Conservation (phyloP, 2,329 filamentous ascomycete species). For the Blastomyces gilchristii region DNA sequence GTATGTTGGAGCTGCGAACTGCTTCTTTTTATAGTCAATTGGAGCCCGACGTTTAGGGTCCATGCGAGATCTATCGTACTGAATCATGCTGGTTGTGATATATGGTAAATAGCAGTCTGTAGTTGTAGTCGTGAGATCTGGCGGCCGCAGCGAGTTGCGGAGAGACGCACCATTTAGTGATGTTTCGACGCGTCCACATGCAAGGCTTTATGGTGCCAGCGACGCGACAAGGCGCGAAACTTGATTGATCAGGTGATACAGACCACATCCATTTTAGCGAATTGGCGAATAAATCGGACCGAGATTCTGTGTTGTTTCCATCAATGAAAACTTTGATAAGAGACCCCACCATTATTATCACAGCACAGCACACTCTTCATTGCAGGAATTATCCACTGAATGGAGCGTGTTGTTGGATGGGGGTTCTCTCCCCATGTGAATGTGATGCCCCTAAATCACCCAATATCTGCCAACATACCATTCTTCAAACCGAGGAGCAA, state of each 20-base stretch:
- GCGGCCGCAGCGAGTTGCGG: not conserved
- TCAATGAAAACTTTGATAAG: not conserved
- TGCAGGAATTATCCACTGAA: not conserved
- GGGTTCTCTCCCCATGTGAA: not conserved
- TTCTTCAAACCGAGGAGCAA: not conserved
- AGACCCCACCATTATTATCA: not conserved
- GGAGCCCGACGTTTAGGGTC: conserved; percentile 64
- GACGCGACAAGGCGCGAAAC: not conserved
- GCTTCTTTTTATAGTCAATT: conserved; percentile 71
- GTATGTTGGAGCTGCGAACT: conserved; percentile 69
- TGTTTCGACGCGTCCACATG: not conserved
- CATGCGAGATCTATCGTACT: conserved; percentile 34
- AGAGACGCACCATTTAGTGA: not conserved
- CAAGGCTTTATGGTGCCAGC: not conserved
- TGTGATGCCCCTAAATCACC: conserved; percentile 3
- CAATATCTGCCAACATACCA: not conserved
- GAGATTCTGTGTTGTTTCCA: not conserved
- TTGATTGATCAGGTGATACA: not conserved
- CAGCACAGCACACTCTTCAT: not conserved
- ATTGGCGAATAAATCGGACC: not conserved
- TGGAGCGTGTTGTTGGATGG: not conserved
- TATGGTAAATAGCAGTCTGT: not conserved
- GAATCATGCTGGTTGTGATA: conserved; percentile 28
- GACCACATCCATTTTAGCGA: not conserved
- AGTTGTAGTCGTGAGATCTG: not conserved